Evolutionary conservation across 2,329 filamentous ascomycete species (phyloP).

Genomic region (Trichoderma semiorbis): DNA sequence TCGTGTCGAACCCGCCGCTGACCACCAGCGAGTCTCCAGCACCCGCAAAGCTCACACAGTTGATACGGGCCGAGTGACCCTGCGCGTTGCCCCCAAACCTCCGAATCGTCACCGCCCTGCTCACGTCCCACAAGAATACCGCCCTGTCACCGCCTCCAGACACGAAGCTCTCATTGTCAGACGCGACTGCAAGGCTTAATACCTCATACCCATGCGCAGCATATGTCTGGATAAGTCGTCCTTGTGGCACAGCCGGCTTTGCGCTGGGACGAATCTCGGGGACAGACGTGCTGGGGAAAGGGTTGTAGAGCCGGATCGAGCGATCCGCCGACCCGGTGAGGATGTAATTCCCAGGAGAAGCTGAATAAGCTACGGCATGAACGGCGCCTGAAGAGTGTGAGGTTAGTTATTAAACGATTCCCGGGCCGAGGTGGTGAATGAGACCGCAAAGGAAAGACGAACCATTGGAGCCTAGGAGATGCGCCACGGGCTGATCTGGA

Average conservation of each 20-base stretch:
- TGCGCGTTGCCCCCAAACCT: conserved; percentile 62
- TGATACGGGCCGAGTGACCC: conserved; percentile 70
- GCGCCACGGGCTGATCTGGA: conserved; percentile 48
- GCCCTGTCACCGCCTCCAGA: conserved; percentile 86
- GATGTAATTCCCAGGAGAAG: conserved; percentile 70
- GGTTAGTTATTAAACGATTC: neutral
- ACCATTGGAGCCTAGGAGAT: conserved; percentile 59
- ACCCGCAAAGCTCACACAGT: conserved; percentile 75
- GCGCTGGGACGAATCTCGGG: conserved; percentile 25
- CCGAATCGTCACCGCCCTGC: conserved; percentile 70
- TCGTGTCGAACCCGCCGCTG: conserved; percentile 71
- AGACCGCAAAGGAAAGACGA: conserved; percentile 23
- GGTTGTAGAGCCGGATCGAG: conserved; percentile 82
- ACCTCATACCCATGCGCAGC: conserved; percentile 89
- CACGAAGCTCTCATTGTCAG: conserved; percentile 79
- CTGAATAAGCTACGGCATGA: conserved; percentile 70
- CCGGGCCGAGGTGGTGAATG: neutral
- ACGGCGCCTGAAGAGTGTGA: conserved; percentile 55
- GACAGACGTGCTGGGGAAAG: conserved; percentile 48
- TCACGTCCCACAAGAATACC: conserved; percentile 94
- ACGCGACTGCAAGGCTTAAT: conserved; percentile 69
- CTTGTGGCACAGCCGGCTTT: conserved; percentile 38
- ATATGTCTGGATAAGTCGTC: conserved; percentile 79
- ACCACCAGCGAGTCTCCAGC: conserved; percentile 70
- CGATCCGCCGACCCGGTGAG: conserved; percentile 85